Conservation (phyloP, 352 stramenopile species). For the Salisapilia sapeloensis region DNA sequence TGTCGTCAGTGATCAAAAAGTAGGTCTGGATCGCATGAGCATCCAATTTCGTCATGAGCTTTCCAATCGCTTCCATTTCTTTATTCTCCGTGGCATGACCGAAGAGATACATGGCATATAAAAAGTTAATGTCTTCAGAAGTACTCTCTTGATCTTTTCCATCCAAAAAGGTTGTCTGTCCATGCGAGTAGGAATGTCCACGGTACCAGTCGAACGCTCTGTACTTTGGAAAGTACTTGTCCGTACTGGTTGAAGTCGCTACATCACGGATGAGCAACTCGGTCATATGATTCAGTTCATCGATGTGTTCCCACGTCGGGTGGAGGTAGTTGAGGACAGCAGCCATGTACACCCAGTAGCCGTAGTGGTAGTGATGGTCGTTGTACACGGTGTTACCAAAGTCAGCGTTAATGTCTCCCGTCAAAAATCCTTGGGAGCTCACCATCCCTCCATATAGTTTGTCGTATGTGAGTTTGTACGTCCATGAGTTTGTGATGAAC, state of each 20-base stretch:
- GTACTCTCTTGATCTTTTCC: constrained; percentile 53
- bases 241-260: constrained; percentile 17
- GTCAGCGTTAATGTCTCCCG: constrained; percentile 31
- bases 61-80: constrained; percentile 21
- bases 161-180: constrained; percentile 27
- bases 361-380: constrained; percentile 63
- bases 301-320: constrained; percentile 28
- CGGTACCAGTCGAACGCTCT: constrained; percentile 52
- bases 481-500: constrained; percentile 48
- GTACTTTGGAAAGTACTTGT: constrained; percentile 51
- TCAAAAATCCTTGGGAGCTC: constrained; percentile 35
- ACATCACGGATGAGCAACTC: constrained; percentile 31
- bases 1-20: constrained; percentile 44
- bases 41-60: constrained; percentile 35
- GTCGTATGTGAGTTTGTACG: constrained; percentile 47
- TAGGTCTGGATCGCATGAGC: constrained; percentile 39
- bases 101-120: constrained; percentile 35
- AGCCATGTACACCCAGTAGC: constrained; percentile 50
- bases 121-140: constrained; percentile 51
- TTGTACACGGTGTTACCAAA: constrained; percentile 69
- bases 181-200: constrained; percentile 58
- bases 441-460: constrained; percentile 36
- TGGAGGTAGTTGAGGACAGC: constrained; percentile 57
- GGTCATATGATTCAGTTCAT: constrained; percentile 30
- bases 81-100: constrained; percentile 16